Evolutionary conservation across 345 rosid genomes (phyloP), one percentile per base, ranked within the genome.

Genomic region (Aurinia saxatilis): DNA sequence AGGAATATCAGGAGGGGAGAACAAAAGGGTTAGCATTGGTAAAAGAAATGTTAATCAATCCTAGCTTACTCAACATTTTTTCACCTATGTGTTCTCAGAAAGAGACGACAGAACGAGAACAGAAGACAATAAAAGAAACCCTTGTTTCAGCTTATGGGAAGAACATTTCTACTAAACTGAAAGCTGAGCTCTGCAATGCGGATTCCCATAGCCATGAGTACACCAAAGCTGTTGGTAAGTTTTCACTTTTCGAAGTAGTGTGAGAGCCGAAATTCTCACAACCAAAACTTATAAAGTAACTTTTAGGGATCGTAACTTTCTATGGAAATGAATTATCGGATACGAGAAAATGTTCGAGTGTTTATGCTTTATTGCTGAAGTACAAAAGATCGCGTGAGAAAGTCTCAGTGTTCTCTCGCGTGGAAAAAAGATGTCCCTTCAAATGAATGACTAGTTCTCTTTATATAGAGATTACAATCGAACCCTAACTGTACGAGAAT

Each of bases 1-100:
- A 71, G 99, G 99, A 47, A 85, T 93, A 58, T 93, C 99, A 7
- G 99, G 99, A 10, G 99, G 99, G 29, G 99, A 93, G 74, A 93
- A 90, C 65, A 93, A 90, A 77, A 80, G 99, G 61, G 99, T 89
- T 7, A 89, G 96, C 69, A 93, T 93, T 46, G 99, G 97, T 40
- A 97, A 90, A 92, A 61, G 99, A 93, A 79, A 90, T 93, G 99
- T 72, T 93, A 41, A 89, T 93, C 69, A 89, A 93, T 60, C 97
- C 99, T 18, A 87, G 96, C 70, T 77, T 93, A 61, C 76, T 93
- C 27, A n/a, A n/a, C n/a, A n/a, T 74, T 93, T 45, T 83, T 93
- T 5, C 79, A 33, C 95, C 95, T 0, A 84, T n/a, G n/a, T n/a
- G 83, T 59, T 72, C 79, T 50, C 84, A 76, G 55, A 82, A 73